Base-by-base conservation (phyloP, 148 eudicot genomes). In the Rhododendron ferrugineum region DNA sequence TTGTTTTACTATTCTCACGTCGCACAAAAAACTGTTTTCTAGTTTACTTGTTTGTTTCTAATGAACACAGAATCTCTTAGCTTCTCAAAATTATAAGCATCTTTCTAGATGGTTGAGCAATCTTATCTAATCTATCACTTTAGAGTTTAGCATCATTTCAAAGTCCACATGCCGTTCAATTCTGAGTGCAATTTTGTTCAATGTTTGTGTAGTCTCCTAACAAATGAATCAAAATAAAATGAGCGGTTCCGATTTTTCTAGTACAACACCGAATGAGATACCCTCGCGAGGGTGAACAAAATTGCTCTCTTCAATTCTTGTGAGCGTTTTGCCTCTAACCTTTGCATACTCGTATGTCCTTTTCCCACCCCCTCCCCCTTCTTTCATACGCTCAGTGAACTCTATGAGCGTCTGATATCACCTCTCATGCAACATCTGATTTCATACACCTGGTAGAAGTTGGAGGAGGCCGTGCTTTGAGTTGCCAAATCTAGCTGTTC, bases 351-450 rank as follows among this genome's bases (percentile, higher is more conserved):
- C 11, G 14, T 26, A 66, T 26, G 72, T 26, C 32, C 16, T 20
- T 44, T 28, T 47, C 26, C 50, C 26, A 26, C 28, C 42, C 37
- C 47, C 20, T 15, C 15, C 36, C 46, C 76, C 9, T 49, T 23
- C 47, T 5, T 50, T 36, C 47, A 2, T 76, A 56, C 3, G 26
- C 9, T 54, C 15, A 40, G 28, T 86, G 22, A 70, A 80, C 83
- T 82, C 28, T 6, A 23, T 18, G 15, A 58, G 76, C 68, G 32
- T 47, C 50, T 82, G 6, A 80, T 82, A 14, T 73, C 82, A 30
- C 58, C 89, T 84, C 85, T 84, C 85, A 84, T 84, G 66, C 78
- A 80, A 15, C 78, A 84, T 50, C 87, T 84, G 30, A 16, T 81
- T 75, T 62, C 82, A 2, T 81, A 23, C 10, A 10, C 32, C 54